Conservation (phyloP, 805 yeast genomes). For the Kuraishia floccosa region DNA sequence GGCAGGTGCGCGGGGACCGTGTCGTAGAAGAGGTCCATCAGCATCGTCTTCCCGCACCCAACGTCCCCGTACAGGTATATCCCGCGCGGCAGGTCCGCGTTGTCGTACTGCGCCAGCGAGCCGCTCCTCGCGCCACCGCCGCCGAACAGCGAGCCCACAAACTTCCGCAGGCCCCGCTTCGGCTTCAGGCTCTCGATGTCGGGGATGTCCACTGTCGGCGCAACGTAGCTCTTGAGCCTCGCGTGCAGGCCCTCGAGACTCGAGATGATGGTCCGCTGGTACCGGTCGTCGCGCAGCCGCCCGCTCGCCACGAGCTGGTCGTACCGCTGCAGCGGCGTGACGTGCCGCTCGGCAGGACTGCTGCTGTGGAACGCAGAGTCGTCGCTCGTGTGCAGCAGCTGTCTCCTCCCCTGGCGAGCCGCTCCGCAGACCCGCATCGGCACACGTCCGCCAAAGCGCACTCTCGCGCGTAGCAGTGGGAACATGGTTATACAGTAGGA, state of each 20-base stretch:
- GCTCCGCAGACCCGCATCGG: too few relatives aligned
- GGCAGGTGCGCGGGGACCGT: conserved; percentile 73
- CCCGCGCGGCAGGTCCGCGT: conserved; percentile 53
- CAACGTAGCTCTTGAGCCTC: conserved; percentile 41
- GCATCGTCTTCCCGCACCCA: conserved; percentile 97
- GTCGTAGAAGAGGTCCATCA: conserved; percentile 88
- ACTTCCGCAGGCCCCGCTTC: conserved; percentile 27
- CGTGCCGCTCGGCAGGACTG: not conserved
- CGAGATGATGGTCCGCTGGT: conserved; percentile 65
- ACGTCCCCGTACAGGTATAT: conserved; percentile 94
- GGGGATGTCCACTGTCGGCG: conserved; percentile 50
- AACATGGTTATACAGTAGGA: too few relatives aligned
- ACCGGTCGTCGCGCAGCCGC: conserved; percentile 57
- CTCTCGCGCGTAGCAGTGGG: too few relatives aligned
- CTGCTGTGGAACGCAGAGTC: too few relatives aligned
- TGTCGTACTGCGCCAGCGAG: conserved; percentile 2
- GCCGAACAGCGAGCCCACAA: conserved; percentile 18
- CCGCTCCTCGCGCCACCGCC: conserved; percentile 2
- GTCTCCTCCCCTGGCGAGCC: too few relatives aligned
- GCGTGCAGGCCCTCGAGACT: conserved; percentile 50
- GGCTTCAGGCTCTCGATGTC: conserved; percentile 39
- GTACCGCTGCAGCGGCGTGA: conserved; percentile 17
- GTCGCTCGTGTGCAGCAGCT: too few relatives aligned
- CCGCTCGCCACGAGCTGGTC: conserved; percentile 22
- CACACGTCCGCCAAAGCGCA: too few relatives aligned